Evolutionary conservation across 2,329 filamentous ascomycete species (phyloP).

Genomic region (Aureobasidium sp.): DNA sequence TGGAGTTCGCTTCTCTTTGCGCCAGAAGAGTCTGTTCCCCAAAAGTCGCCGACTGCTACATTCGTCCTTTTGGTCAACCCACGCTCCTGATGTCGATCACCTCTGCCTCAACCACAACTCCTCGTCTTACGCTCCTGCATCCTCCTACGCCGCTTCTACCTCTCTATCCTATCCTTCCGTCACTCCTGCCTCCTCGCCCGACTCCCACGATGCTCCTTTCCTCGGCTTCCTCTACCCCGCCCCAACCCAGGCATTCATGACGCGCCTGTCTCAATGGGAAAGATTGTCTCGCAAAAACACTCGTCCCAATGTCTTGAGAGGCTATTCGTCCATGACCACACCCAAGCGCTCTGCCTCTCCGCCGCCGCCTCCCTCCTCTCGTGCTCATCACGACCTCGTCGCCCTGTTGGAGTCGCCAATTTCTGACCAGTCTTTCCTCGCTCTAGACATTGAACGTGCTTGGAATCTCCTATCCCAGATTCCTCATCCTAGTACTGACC

Average conservation of each 20-base stretch:
- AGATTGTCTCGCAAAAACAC: background rate
- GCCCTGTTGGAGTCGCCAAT: background rate
- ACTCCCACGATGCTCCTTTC: slow-evolving; percentile 17
- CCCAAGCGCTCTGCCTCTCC: background rate
- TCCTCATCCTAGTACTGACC: background rate
- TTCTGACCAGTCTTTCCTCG: background rate
- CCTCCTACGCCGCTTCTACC: no score
- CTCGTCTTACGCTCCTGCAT: background rate
- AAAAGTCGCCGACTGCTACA: slow-evolving; percentile 42
- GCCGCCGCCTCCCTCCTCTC: background rate
- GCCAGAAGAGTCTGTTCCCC: slow-evolving; percentile 27
- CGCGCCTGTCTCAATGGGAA: slow-evolving; percentile 8
- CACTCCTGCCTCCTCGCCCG: background rate
- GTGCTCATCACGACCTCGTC: background rate
- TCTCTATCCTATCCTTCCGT: no score
- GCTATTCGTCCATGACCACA: slow-evolving; percentile 12
- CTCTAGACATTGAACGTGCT: background rate
- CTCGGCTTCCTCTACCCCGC: slow-evolving; percentile 42
- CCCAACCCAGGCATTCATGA: slow-evolving; percentile 29
- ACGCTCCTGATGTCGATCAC: slow-evolving; percentile 38
- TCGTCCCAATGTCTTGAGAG: background rate
- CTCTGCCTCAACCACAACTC: slow-evolving; percentile 18
- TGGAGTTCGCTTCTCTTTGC: slow-evolving; percentile 44
- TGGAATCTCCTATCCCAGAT: background rate
- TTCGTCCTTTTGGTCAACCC: slow-evolving; percentile 48